Evolutionary conservation across 2,329 filamentous ascomycete genomes (phyloP).

Genomic region (Penicillium sp.): DNA sequence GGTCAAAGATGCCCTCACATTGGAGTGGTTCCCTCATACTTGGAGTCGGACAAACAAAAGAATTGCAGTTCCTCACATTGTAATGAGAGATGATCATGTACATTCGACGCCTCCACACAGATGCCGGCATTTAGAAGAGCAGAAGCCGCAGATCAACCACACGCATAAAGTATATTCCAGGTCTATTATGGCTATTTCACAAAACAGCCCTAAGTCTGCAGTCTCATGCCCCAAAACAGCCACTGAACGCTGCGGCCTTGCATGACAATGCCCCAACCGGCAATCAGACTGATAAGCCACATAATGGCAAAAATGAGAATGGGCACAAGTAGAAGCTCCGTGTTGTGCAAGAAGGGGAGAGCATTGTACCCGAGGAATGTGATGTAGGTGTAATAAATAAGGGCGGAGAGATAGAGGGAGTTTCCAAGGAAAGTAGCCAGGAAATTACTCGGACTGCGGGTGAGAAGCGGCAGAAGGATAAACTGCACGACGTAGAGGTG

Average conservation of each 20-base stretch:
- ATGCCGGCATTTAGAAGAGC: too few relatives aligned
- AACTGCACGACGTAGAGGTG: constrained; percentile 66
- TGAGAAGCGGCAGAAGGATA: constrained; percentile 59
- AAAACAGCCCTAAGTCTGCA: background rate
- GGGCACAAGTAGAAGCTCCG: constrained; percentile 61
- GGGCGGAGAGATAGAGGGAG: constrained; percentile 61
- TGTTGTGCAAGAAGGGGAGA: constrained; percentile 64
- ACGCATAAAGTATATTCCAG: too few relatives aligned
- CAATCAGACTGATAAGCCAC: constrained; percentile 53
- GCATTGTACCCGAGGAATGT: constrained; percentile 68
- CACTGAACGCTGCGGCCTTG: constrained; percentile 43
- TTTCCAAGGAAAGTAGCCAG: constrained; percentile 58
- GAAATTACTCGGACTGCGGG: constrained; percentile 41
- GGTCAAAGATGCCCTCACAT: background rate
- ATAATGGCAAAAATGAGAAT: constrained; percentile 58
- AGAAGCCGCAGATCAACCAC: too few relatives aligned
- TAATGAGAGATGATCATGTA: too few relatives aligned
- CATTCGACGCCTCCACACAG: too few relatives aligned
- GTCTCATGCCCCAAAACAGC: constrained; percentile 44
- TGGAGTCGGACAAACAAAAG: background rate
- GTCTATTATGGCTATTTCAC: background rate
- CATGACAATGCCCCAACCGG: constrained; percentile 46
- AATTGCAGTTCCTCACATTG: background rate
- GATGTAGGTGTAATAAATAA: constrained; percentile 65
- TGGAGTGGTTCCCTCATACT: too few relatives aligned